A percentile compares a stretch with the other conserved stretches of the same genome.
phyloP scores from a whole-genome alignment of 1,139 yeast genomes.

The Yamadazyma epiphylla region DNA sequence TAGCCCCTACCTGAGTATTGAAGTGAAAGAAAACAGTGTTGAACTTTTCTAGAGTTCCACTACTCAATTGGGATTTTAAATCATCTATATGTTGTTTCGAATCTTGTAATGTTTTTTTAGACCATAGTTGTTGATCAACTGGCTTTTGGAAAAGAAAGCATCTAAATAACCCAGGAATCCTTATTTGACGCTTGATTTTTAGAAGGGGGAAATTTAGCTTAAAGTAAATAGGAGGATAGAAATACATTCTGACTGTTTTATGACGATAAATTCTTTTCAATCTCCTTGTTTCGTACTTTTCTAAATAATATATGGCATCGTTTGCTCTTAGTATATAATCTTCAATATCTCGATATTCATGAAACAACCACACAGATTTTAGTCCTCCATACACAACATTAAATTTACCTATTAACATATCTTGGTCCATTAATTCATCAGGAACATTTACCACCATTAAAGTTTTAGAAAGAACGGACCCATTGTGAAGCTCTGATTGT shows the following conservation, averaged over 20 bases:
- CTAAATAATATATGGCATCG: slow-evolving; percentile 36
- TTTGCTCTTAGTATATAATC: slow-evolving; percentile 25
- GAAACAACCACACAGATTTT: slow-evolving; percentile 47
- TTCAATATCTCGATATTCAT: slow-evolving; percentile 36
- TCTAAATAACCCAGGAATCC: slow-evolving; percentile 31
- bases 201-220: slow-evolving; percentile 6
- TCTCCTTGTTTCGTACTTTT: slow-evolving; percentile 23
- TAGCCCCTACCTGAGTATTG: slow-evolving; percentile 43
- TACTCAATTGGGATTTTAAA: slow-evolving; percentile 17
- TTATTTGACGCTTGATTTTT: slow-evolving; percentile 5
- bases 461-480: slow-evolving; percentile 30
- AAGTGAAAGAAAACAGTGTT: slow-evolving; percentile 55
- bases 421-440: slow-evolving; percentile 21
- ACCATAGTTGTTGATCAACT: slow-evolving; percentile 25
- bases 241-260: slow-evolving; percentile 12
- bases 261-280: slow-evolving; percentile 13
- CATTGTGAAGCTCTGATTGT: slow-evolving; percentile 20
- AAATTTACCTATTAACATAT: slow-evolving; percentile 22
- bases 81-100: slow-evolving; percentile 18
- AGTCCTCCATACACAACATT: slow-evolving; percentile 43
- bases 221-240: slow-evolving; percentile 33
- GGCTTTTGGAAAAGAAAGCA: slow-evolving; percentile 18
- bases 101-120: slow-evolving; percentile 17
- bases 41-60: slow-evolving; percentile 17
- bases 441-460: slow-evolving; percentile 53